Conservation (phyloP, 441 rosid species). For the Populus hybrid region DNA sequence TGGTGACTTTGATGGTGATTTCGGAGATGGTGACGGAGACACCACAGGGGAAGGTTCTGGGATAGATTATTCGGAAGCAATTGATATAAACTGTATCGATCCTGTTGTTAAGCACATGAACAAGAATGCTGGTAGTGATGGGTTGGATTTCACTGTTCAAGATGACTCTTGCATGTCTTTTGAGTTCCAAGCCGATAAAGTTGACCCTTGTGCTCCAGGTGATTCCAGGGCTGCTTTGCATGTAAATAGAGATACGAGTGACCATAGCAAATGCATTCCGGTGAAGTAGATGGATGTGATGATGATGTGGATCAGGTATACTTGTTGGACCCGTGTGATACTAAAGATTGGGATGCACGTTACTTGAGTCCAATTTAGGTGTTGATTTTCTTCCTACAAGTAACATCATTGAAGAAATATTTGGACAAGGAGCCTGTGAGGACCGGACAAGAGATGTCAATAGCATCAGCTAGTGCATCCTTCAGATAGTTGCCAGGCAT, state of each 20-base stretch:
- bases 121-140: conserved; percentile 17
- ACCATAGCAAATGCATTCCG: conserved; percentile 26
- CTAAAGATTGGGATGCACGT: conserved; percentile 45
- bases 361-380: conserved; percentile 28
- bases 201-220: conserved; percentile 28
- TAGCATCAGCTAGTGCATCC: conserved; percentile 16
- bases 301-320: conserved; percentile 39
- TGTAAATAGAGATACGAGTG: conserved; percentile 24
- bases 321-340: conserved; percentile 47
- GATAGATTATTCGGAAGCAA: conserved; percentile 23
- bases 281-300: conserved; percentile 28
- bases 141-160: conserved; percentile 24
- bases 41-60: conserved; percentile 29
- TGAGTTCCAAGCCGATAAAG: conserved; percentile 36
- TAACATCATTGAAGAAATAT: conserved; percentile 55
- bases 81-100: conserved; percentile 12
- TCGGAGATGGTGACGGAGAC: conserved; percentile 28
- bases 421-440: conserved; percentile 43
- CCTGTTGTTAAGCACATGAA: conserved; percentile 27
- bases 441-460: conserved; percentile 22
- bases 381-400: conserved; percentile 50
- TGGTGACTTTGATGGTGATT: conserved; percentile 27
- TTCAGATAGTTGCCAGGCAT: neutral
- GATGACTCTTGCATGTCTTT: conserved; percentile 60
- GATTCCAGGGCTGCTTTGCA: conserved; percentile 20